These are phyloP conservation scores for Lentinula guzmanii DNA, from an alignment of 768 basidiomycete genomes.

Conservation along the genomic window DNA sequence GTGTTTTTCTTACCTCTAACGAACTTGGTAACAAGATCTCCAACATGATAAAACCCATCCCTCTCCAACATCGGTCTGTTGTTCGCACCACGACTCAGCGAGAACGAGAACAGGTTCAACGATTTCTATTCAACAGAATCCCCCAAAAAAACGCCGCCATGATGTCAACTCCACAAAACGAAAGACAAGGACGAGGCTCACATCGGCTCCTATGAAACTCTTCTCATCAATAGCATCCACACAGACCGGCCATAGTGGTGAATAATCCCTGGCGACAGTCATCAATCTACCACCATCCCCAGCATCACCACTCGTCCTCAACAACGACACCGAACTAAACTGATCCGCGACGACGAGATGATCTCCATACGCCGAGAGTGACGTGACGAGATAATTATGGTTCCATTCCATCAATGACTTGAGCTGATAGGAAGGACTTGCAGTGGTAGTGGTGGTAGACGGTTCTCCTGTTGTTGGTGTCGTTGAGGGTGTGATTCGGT, in stretches of 20 bases:
- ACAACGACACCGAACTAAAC: conserved; percentile 69
- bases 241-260: conserved; percentile 66
- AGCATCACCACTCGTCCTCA: conserved; percentile 34
- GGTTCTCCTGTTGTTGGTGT: conserved; percentile 19
- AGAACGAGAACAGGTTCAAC: conserved; percentile 62
- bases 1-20: conserved; percentile 40
- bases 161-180: too few species aligned
- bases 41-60: conserved; percentile 67
- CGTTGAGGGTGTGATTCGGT: conserved; percentile 18
- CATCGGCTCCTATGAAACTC: conserved; percentile 70
- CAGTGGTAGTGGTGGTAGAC: too few species aligned
- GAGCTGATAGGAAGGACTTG: conserved; percentile 24
- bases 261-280: conserved; percentile 67
- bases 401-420: conserved; percentile 57
- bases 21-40: conserved; percentile 75
- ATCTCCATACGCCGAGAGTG: conserved; percentile 49
- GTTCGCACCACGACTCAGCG: conserved; percentile 35
- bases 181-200: conserved; percentile 25
- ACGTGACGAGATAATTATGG: conserved; percentile 76
- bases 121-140: conserved; percentile 38
- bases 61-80: conserved; percentile 47
- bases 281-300: conserved; percentile 25
- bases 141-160: too few species aligned
- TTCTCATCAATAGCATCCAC: conserved; percentile 52
- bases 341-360: conserved; percentile 72